Base-by-base conservation (phyloP, 164 flowering plant species). In the Chloranthus sessilifolius region DNA sequence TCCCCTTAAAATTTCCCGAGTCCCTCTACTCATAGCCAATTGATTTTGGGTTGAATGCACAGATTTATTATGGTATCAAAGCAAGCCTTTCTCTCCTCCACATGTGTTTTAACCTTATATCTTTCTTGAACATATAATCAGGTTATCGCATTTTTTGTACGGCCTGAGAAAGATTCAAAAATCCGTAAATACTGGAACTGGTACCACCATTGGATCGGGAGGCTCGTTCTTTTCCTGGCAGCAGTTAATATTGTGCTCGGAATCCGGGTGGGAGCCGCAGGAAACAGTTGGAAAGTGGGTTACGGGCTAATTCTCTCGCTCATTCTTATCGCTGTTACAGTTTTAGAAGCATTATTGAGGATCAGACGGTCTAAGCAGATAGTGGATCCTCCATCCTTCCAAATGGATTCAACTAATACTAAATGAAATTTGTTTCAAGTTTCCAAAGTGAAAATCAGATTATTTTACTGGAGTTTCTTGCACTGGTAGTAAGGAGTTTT, bases 191-290 rank as follows among this genome's bases (percentile, higher is more conserved):
- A 67, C 34, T 86, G 97, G 97, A 82, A 79, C 43, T 77, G 78
- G 82, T 90, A 86, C 64, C 97, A 86, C 48, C 64, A 58, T 36
- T 79, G 80, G 81, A 27, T 65, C 17, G 97, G 95, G 37, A 74
- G 91, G 61, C 16, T 83, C 11, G 76, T 80, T 9, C 77, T 87
- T 8, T 76, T 82, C 63, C 66, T 87, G 7, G 94, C 75, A 63
- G 71, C 80, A 29, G 21, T 79, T 36, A 87, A 90, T 59, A 67
- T 87, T 50, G 55, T 78, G 21, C 24, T 80, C 43, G 95, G 95
- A 7, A 77, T 83, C 7, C 78, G 62, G 46, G 40, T 60, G 17
- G 95, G 73, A 42, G 48, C 53, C 9, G 72, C 70, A 36, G 86
- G 78, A 31, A 58, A 24, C 41, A 52, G 49, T 3, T 88, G 88